Percentiles rank a stretch among this genome's conserved stretches.
Evolutionary conservation across 2,329 filamentous ascomycete species (phyloP).

Genomic region (Epichloe coenophiala): DNA sequence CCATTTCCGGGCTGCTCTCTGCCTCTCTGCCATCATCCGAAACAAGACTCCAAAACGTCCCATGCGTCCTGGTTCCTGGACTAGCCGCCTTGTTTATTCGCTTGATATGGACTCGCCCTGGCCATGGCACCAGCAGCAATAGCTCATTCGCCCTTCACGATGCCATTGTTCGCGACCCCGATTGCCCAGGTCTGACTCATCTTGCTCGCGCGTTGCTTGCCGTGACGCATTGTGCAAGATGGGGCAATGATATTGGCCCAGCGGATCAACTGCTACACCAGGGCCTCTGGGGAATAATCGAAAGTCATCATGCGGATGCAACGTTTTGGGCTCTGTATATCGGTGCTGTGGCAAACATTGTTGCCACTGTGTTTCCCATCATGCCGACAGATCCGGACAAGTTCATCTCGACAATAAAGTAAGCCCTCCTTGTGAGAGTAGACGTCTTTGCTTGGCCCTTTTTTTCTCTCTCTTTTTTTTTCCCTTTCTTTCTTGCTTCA

Average conservation of each 20-base stretch:
- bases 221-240: conserved; percentile 58
- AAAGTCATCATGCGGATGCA: conserved; percentile 22
- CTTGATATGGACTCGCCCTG: conserved; percentile 38
- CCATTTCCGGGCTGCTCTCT: conserved; percentile 23
- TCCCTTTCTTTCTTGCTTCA: background rate
- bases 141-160: conserved; percentile 59
- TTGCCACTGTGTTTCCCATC: conserved; percentile 29
- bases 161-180: conserved; percentile 54
- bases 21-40: conserved; percentile 27
- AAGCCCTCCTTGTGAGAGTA: conserved; percentile 1
- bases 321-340: conserved; percentile 41
- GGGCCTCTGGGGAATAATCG: conserved; percentile 29
- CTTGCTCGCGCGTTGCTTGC: conserved; percentile 56
- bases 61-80: conserved; percentile 29
- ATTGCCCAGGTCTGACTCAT: conserved; percentile 62
- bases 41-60: conserved; percentile 20
- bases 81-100: conserved; percentile 31
- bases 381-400: conserved; percentile 23
- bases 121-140: conserved; percentile 36
- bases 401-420: conserved; percentile 27
- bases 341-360: conserved; percentile 31
- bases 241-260: conserved; percentile 48
- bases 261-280: conserved; percentile 30
- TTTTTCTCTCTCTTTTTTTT: too few species aligned
- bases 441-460: background rate